Evolutionary conservation across 2,329 filamentous ascomycete species (phyloP).

Genomic region (Cryphonectria radicalis): DNA sequence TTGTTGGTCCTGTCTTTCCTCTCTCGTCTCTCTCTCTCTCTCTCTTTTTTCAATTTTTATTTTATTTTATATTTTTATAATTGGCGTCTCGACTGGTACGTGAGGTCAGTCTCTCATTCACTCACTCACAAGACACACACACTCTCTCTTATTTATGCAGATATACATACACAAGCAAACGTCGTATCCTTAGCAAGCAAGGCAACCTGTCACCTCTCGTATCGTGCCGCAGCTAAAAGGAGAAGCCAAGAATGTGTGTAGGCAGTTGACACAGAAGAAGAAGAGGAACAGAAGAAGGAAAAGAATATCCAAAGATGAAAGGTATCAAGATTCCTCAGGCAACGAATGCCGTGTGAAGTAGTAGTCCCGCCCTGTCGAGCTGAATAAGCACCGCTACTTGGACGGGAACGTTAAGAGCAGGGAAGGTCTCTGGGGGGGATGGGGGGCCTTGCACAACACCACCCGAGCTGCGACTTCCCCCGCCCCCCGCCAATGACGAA

Average conservation of each 20-base stretch:
- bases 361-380: not conserved
- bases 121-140: not conserved
- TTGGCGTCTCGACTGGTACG: not conserved
- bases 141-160: not conserved
- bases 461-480: too few species aligned
- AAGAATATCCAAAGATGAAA: not conserved
- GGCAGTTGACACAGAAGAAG: not conserved
- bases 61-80: not conserved
- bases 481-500: not conserved
- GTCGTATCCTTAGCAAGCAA: not conserved
- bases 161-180: not conserved
- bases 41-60: too few species aligned
- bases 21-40: not conserved
- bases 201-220: not conserved
- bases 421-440: not conserved
- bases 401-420: not conserved
- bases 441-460: not conserved
- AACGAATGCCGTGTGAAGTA: not conserved
- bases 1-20: not conserved
- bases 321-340: not conserved
- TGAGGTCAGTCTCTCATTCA: not conserved
- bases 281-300: not conserved
- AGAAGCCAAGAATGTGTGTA: not conserved
- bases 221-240: not conserved
- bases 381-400: constrained; percentile 1